Conservation (phyloP, 2,329 filamentous ascomycete species). For the Pestalotiopsis sp. region DNA sequence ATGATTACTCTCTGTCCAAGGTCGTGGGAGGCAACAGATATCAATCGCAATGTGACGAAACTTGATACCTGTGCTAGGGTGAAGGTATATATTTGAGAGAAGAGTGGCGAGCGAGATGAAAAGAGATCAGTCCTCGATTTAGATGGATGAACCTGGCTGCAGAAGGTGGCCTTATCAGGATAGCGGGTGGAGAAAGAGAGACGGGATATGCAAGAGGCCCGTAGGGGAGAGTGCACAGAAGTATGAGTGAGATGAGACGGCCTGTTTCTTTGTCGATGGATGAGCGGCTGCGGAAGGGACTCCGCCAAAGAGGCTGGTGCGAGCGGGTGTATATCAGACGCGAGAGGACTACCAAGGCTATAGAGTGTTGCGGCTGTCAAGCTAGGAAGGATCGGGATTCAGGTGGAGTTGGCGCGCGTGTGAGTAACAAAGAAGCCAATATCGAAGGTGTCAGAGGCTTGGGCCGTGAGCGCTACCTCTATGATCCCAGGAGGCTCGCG, state of each 20-base stretch:
- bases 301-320: slow-evolving; percentile 24
- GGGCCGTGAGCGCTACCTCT: slow-evolving; percentile 13
- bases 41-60: slow-evolving; percentile 18
- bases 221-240: slow-evolving; percentile 21
- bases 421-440: slow-evolving; percentile 33
- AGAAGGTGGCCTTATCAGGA: slow-evolving; percentile 17
- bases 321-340: slow-evolving; percentile 24
- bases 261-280: slow-evolving; percentile 30
- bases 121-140: slow-evolving; percentile 24
- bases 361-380: slow-evolving; percentile 19
- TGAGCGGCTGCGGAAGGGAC: slow-evolving; percentile 27
- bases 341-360: slow-evolving; percentile 3
- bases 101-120: slow-evolving; percentile 12
- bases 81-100: slow-evolving; percentile 19
- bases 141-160: slow-evolving; percentile 20
- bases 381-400: slow-evolving; percentile 17
- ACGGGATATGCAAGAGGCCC: slow-evolving; percentile 25
- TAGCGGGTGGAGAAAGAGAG: slow-evolving; percentile 22
- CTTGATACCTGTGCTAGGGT: slow-evolving; percentile 33
- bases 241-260: slow-evolving; percentile 28
- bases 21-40: background rate
- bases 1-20: slow-evolving; percentile 8
- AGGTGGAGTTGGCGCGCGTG: slow-evolving; percentile 2
- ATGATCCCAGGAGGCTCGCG: slow-evolving; percentile 9
- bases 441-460: slow-evolving; percentile 27